Evolutionary conservation across 1,284 basidiomycete species (phyloP), one percentile per base, ranked within the genome.

Genomic region (Puccinia brachypodii): DNA sequence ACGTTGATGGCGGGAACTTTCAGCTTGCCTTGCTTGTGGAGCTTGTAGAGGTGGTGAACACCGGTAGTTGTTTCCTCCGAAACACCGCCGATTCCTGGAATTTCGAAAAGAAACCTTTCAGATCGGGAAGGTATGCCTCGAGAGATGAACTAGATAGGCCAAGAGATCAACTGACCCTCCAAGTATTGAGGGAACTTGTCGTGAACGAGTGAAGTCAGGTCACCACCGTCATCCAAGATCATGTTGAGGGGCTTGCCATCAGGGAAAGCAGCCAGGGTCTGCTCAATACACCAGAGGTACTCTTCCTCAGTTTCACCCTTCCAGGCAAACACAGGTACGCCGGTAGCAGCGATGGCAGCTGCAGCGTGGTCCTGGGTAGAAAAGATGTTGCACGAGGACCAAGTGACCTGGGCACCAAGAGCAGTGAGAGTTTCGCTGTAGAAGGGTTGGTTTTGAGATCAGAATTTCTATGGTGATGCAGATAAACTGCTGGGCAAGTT

Each of bases 311-410:
- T 97, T 90, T 99, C 96, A 83, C 97, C 97, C 90, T 99, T 99
- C 96, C 96, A 99, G 83, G 96, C 97, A 87, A 92, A 99, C 86
- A 99, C 96, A 85, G 96, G 96, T 81, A 99, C 94, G 85, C 96
- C 96, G 83, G 97, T 97, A 36, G 96, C 96, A 83, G 96, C 96
- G 85, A 99, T 98, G 85, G 95, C 97, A 84, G 96, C 94, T 83
- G 96, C 97, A 83, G 96, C 96, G 88, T 99, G 96, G 88, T 99
- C 96, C 86, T 88, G 97, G 82, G 96, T 99, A 81, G 97, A 99
- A 90, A 97, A 99, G 88, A 99, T 99, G 90, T 99, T 99, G 89
- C 96, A 98, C 85, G 96, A 99, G 68, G 97, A 99, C 97, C 96
- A 99, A 85, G 96, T 91, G 84, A 99, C 96, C 88, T 98, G 93